phyloP scores from a whole-genome alignment of 2,329 filamentous ascomycete species.

The Cyclaneusma minus region DNA sequence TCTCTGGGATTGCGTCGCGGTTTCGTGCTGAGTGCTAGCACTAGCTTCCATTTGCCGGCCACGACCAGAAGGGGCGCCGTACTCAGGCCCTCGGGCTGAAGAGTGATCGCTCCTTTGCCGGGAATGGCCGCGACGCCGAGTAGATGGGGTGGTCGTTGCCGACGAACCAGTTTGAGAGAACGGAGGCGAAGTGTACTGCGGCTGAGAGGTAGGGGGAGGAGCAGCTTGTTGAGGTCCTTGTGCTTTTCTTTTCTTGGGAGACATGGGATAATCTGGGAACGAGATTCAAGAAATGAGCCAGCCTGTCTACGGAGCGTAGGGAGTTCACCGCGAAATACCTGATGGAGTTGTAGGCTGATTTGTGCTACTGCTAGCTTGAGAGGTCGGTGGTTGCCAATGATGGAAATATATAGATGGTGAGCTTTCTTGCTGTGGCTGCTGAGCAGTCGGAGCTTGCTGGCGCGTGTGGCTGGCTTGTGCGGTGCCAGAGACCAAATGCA shows the following conservation, averaged over 20 bases:
- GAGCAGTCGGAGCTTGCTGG: slow-evolving; percentile 33
- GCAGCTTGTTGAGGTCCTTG: slow-evolving; percentile 34
- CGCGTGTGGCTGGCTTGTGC: slow-evolving; percentile 29
- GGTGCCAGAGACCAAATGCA: slow-evolving; percentile 27
- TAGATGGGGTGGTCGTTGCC: slow-evolving; percentile 34
- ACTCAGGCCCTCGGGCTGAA: slow-evolving; percentile 19
- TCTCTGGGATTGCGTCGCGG: too few species aligned
- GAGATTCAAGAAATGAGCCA: too few species aligned
- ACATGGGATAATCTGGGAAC: slow-evolving; percentile 47
- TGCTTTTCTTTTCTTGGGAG: slow-evolving; percentile 76
- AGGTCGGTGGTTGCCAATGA: slow-evolving; percentile 74
- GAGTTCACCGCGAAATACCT: slow-evolving; percentile 43
- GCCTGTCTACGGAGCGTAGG: too few species aligned
- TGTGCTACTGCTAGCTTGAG: slow-evolving; percentile 39
- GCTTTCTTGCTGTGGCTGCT: slow-evolving; percentile 47
- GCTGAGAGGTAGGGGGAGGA: slow-evolving; percentile 28
- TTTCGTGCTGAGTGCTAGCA: too few species aligned
- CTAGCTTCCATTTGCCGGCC: too few species aligned
- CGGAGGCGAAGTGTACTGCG: slow-evolving; percentile 35
- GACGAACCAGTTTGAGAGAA: slow-evolving; percentile 37
- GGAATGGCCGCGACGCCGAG: slow-evolving; percentile 42
- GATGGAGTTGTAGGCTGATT: slow-evolving; percentile 60
- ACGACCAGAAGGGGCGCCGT: slow-evolving; percentile 25
- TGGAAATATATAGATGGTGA: slow-evolving; percentile 79
- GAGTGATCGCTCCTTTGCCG: slow-evolving; percentile 51